Evolutionary conservation across 495 filamentous ascomycete genomes (phyloP).

Genomic region (Haplographium delicatum): DNA sequence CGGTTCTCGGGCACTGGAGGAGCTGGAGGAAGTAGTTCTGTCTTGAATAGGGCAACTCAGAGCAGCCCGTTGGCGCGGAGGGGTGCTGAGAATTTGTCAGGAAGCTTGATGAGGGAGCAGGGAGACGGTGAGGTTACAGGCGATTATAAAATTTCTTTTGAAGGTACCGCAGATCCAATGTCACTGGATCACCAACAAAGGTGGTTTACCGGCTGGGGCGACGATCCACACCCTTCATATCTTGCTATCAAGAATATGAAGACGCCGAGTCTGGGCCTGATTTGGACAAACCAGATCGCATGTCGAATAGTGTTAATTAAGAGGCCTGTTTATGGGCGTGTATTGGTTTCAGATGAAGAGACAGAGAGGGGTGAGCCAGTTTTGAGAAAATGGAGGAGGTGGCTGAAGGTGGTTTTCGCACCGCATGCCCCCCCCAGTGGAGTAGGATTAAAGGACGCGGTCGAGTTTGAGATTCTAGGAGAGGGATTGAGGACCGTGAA

Average conservation of each 20-base stretch:
- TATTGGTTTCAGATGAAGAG: slow-evolving; percentile 24
- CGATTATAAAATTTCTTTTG: slow-evolving; percentile 28
- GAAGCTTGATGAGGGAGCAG: slow-evolving; percentile 5
- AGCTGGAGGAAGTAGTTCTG: slow-evolving; percentile 8
- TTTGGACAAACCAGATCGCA: slow-evolving; percentile 86
- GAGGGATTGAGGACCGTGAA: slow-evolving; percentile 44
- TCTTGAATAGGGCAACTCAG: slow-evolving; percentile 11
- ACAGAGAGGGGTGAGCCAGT: slow-evolving; percentile 28
- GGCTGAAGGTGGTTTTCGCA: slow-evolving; percentile 78
- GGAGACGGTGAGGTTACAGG: slow-evolving; percentile 3
- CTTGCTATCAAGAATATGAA: slow-evolving; percentile 46
- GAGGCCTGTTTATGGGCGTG: slow-evolving; percentile 39
- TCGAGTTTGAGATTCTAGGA: slow-evolving; percentile 52
- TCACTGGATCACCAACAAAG: slow-evolving; percentile 83
- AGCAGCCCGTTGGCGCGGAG: slow-evolving; percentile 22
- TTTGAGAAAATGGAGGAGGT: slow-evolving; percentile 47
- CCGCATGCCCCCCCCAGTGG: slow-evolving; percentile 54
- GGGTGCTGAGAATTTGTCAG: not conserved
- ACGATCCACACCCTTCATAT: slow-evolving; percentile 36
- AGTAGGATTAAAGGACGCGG: slow-evolving; percentile 36
- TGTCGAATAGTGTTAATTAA: slow-evolving; percentile 76
- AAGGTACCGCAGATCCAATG: slow-evolving; percentile 44
- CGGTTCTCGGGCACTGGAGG: slow-evolving; percentile 49
- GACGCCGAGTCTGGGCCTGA: slow-evolving; percentile 78
- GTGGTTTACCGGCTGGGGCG: slow-evolving; percentile 94